Base-by-base conservation (phyloP, 345 rosid genomes). In the Populus deltoides region DNA sequence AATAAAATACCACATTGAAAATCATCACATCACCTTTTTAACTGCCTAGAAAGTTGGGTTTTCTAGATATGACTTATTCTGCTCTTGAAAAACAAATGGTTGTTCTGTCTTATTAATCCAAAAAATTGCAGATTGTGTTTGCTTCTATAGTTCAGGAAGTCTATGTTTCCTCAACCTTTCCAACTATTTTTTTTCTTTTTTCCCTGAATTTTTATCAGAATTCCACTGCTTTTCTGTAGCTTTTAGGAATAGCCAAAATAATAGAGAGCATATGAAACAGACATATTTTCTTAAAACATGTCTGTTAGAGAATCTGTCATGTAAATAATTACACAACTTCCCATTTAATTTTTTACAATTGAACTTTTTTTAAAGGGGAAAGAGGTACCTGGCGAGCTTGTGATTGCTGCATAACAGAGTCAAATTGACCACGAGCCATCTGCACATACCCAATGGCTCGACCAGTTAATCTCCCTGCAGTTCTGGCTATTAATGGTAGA, bases 401-500 rank as follows among this genome's bases (percentile, higher is more conserved):
- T 81, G 99, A 84, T 82, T 93, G 96, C 76, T 93, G 92, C 98
- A 92, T 87, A 66, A 89, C 89, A 79, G 81, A 85, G 33, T 92
- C 94, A 16, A 94, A 87, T 53, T 94, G 98, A n/a, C 95, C 91
- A 82, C 98, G 97, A 71, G 96, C 96, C 83, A 92, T 68, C 68
- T 91, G 97, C 41, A 94, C 94, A 57, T 91, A 94, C 1, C 96
- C 96, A 57, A 92, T 86, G 27, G 98, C 92, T 72, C 94, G 84
- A 69, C 97, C 99, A 5, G 91, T 87, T 59, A 93, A 85, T 80
- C 92, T 87, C 49, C 99, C 99, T 3, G 86, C 93, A 13, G 91
- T 88, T 86, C 94, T 91, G 0, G 97, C 94, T 4, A 95, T 82
- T 33, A 79, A 78, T 2, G 94, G 92, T 51, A 95, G 91, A 85